phyloP scores from a whole-genome alignment of 768 basidiomycete species.

The Ramaria sp. region DNA sequence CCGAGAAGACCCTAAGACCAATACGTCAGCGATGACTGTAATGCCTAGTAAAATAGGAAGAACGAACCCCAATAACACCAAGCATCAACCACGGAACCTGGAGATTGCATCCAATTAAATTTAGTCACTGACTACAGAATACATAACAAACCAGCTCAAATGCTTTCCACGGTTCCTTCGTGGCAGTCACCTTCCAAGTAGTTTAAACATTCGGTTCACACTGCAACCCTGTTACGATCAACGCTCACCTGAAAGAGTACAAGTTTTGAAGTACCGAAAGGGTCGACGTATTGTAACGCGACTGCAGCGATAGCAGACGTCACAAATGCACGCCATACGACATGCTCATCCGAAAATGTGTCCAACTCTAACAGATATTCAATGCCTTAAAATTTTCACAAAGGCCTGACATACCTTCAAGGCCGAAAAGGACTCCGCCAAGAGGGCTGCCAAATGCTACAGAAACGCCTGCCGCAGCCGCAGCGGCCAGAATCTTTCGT shows the following conservation, averaged over 20 bases:
- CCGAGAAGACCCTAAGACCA: slow-evolving; percentile 51
- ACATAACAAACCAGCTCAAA: slow-evolving; percentile 50
- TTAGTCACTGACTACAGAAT: background rate
- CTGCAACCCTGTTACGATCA: background rate
- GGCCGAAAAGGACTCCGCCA: slow-evolving; percentile 76
- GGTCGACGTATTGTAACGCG: slow-evolving; percentile 75
- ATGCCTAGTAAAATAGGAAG: background rate
- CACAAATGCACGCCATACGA: slow-evolving; percentile 82
- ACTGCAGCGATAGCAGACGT: slow-evolving; percentile 81
- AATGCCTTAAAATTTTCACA: slow-evolving; percentile 4
- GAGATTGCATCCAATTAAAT: background rate
- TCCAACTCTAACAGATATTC: slow-evolving; percentile 37
- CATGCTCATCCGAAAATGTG: slow-evolving; percentile 61
- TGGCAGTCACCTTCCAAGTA: slow-evolving; percentile 39
- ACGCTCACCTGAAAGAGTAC: slow-evolving; percentile 60
- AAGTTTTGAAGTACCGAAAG: slow-evolving; percentile 76
- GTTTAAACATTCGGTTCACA: background rate
- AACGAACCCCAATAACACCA: slow-evolving; percentile 48
- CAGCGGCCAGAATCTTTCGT: slow-evolving; percentile 70
- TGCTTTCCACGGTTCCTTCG: slow-evolving; percentile 52
- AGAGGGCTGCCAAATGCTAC: slow-evolving; percentile 85
- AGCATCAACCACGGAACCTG: slow-evolving; percentile 65
- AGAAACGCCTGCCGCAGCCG: slow-evolving; percentile 78
- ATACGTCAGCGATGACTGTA: background rate
- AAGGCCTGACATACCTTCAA: slow-evolving; percentile 42